Conservation (phyloP, 352 stramenopile species). For the Phytophthora kernoviae region DNA sequence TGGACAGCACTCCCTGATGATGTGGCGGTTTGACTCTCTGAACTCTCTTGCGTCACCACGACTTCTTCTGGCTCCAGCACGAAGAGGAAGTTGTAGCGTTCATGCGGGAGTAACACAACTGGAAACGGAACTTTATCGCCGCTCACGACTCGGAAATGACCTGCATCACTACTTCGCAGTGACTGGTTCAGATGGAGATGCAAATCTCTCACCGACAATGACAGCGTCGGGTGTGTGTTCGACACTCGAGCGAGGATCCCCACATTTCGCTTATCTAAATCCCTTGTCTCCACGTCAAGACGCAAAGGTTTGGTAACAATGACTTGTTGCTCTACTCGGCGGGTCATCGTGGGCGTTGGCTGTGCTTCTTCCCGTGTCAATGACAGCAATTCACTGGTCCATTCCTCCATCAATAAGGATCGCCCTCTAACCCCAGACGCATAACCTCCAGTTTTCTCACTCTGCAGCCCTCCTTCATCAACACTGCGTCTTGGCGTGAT, state of each 20-base stretch:
- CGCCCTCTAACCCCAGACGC: background rate
- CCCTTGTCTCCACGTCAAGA: slow-evolving; percentile 59
- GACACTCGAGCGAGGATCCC: slow-evolving; percentile 51
- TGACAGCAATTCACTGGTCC: slow-evolving; percentile 40
- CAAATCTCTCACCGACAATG: slow-evolving; percentile 58
- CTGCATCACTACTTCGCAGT: slow-evolving; percentile 14
- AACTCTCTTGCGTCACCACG: slow-evolving; percentile 8
- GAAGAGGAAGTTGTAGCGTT: slow-evolving; percentile 74
- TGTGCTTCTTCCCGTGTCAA: slow-evolving; percentile 54
- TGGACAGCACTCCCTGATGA: slow-evolving; percentile 1
- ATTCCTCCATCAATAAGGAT: slow-evolving; percentile 43
- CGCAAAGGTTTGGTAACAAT: slow-evolving; percentile 59
- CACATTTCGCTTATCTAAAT: slow-evolving; percentile 41
- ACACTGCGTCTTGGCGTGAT: slow-evolving; percentile 42
- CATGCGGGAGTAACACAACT: slow-evolving; percentile 49
- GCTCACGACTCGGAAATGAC: slow-evolving; percentile 42
- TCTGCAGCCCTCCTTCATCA: slow-evolving; percentile 10
- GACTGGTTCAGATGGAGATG: slow-evolving; percentile 69
- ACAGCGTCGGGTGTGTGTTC: slow-evolving; percentile 51
- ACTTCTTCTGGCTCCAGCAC: slow-evolving; percentile 41
- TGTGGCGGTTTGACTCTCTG: background rate
- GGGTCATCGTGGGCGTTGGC: slow-evolving; percentile 44
- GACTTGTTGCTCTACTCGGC: slow-evolving; percentile 53
- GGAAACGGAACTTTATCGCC: slow-evolving; percentile 58
- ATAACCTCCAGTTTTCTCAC: background rate